Conservation (phyloP, 1,139 yeast genomes). For the Kurtzmaniella natalensis region DNA sequence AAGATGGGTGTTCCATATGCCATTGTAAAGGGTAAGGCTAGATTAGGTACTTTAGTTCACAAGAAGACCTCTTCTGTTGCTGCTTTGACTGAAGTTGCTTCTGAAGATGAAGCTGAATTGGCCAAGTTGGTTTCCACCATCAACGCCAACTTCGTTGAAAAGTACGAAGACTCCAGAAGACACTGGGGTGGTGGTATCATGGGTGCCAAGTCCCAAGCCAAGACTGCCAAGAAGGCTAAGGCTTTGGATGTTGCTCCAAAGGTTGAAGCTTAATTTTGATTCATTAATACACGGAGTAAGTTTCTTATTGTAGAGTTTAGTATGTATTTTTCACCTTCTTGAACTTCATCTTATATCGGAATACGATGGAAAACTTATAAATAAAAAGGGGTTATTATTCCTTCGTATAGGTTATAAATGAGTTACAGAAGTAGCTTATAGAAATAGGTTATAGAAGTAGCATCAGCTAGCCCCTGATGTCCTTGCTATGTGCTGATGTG, state of each 20-base stretch:
- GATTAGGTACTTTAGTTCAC: constrained; percentile 96
- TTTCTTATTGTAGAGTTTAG: too few species aligned
- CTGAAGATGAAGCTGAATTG: constrained; percentile 93
- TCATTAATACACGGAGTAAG: constrained; percentile 2
- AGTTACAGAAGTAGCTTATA: too few species aligned
- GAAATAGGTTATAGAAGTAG: too few species aligned
- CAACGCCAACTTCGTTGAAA: constrained; percentile 86
- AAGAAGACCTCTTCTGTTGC: constrained; percentile 96
- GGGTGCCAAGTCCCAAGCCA: constrained; percentile 89
- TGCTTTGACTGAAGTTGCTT: constrained; percentile 89
- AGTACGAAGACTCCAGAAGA: constrained; percentile 92
- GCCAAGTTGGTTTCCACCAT: constrained; percentile 89
- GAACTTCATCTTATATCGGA: too few species aligned
- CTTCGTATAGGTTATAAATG: too few species aligned
- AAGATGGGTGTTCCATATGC: constrained; percentile 99
- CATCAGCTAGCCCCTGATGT: too few species aligned
- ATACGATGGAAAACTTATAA: too few species aligned
- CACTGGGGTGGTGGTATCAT: constrained; percentile 99
- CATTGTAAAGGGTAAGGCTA: constrained; percentile 96
- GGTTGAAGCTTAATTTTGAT: constrained; percentile 2
- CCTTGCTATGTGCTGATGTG: too few species aligned
- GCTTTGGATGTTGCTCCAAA: constrained; percentile 25
- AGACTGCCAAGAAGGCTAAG: constrained; percentile 48
- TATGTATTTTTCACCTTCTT: too few species aligned
- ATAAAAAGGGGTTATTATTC: too few species aligned